These are phyloP conservation scores for Dentipellis sp. DNA, from an alignment of 768 basidiomycete genomes.

Conservation along the genomic window DNA sequence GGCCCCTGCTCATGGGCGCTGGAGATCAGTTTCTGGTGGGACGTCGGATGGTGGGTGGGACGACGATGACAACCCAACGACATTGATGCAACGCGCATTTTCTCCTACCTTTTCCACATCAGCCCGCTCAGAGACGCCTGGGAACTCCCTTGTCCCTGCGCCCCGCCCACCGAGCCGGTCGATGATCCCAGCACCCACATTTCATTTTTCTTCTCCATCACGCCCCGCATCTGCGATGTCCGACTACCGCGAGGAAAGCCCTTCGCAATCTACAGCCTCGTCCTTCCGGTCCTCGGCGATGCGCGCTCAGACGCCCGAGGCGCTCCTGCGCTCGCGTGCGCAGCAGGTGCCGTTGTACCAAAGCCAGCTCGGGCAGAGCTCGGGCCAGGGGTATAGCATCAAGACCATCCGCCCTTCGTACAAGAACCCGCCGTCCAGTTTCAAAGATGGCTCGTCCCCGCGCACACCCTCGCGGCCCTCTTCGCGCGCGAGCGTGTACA, in stretches of 20 bases:
- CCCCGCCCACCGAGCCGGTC: conserved; percentile 76
- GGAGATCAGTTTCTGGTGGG: conserved; percentile 39
- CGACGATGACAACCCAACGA: conserved; percentile 33
- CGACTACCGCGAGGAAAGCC: conserved; percentile 27
- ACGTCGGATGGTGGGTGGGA: conserved; percentile 37
- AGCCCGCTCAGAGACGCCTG: conserved; percentile 26
- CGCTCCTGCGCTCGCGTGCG: conserved; percentile 45
- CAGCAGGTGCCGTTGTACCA: conserved; percentile 47
- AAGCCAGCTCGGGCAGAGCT: neutral
- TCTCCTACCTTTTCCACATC: conserved; percentile 43
- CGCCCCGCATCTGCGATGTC: conserved; percentile 69
- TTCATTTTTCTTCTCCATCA: conserved; percentile 61
- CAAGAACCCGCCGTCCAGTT: conserved; percentile 68
- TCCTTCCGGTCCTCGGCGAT: conserved; percentile 35
- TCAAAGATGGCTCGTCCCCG: conserved; percentile 50
- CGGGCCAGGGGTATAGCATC: conserved; percentile 23
- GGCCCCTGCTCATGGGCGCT: conserved; percentile 37
- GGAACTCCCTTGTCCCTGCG: conserved; percentile 36
- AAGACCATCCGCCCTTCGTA: conserved; percentile 29
- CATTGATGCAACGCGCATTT: conserved; percentile 49
- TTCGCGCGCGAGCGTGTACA: conserved; percentile 57
- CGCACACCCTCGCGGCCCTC: conserved; percentile 40
- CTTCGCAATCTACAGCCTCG: conserved; percentile 15
- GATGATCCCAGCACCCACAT: conserved; percentile 71
- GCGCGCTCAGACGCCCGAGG: conserved; percentile 66